Evolutionary conservation across 2,329 filamentous ascomycete genomes (phyloP), one percentile per base, ranked within the genome.

Genomic region (Catunica adiposa): DNA sequence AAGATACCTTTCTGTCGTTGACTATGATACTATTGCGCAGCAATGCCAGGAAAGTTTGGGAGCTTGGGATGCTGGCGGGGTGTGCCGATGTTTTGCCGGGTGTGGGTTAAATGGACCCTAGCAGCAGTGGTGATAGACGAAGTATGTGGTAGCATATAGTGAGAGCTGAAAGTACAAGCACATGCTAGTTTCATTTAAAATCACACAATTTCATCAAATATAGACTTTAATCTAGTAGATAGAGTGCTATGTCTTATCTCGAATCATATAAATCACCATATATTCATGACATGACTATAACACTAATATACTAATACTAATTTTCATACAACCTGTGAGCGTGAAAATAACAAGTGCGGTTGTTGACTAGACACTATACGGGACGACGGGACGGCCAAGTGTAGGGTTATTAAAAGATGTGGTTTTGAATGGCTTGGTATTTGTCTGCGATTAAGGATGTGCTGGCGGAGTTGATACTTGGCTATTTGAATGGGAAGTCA

Each of bases 401-500:
- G 71, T 71, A 1, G 78, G 76, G 0, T 69, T 75, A 17, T 66
- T 84, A 47, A 70, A 77, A 17, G 70, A 71, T 25, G 70, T 71
- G 46, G 69, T 77, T 46, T 69, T 82, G 11, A 62, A 72, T 23
- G 79, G 76, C 25, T 72, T 76, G 40, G 66, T 75, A 34, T 78
- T 75, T 90, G 58, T 90, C 90, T 62, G 84, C 86, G 0, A 75
- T 81, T 29, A 69, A 74, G 44, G 75, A 85, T 54, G 86, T 90
- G 26, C 68, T 70, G 0, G 74, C 82, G 31, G 86, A 92, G 65
- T 67, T 92, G 31, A 89, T 83, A 0, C 90, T 92, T 64, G 85
- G 90, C 62, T 92, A 92, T 62, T 73, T 85, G 4, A 83, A 85
- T 61, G 80, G 80, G 7, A 73, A 79, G 23, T 75, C 77, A 7